Conservation (phyloP, 345 rosid genomes). For the Aquilaria malaccensis region DNA sequence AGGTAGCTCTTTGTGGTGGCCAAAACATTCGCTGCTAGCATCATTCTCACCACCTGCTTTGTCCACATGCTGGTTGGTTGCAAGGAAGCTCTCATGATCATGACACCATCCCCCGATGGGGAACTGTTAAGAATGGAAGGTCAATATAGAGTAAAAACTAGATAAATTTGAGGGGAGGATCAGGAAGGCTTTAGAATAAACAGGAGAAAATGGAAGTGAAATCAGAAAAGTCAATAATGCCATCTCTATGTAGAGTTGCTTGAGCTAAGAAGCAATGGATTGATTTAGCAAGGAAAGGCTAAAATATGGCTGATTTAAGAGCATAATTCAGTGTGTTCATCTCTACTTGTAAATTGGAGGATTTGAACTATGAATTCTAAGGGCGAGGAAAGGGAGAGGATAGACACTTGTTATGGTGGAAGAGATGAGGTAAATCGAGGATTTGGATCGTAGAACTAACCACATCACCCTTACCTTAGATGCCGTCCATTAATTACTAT, state of each 20-base stretch:
- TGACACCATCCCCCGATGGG: slow-evolving; percentile 54
- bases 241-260: slow-evolving; percentile 26
- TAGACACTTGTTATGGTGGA: slow-evolving; percentile 27
- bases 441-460: too few species aligned
- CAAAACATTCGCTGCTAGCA: slow-evolving; percentile 90
- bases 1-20: slow-evolving; percentile 63
- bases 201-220: slow-evolving; percentile 59
- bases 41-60: slow-evolving; percentile 88
- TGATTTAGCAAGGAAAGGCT: slow-evolving; percentile 53
- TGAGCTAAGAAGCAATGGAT: slow-evolving; percentile 35
- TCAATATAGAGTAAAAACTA: slow-evolving; percentile 67
- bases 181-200: slow-evolving; percentile 32
- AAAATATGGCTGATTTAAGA: slow-evolving; percentile 22
- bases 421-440: slow-evolving; percentile 7
- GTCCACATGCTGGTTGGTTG: slow-evolving; percentile 85
- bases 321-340: slow-evolving; percentile 22
- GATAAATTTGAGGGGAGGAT: slow-evolving; percentile 55
- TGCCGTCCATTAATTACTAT: too few species aligned
- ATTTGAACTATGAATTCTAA: slow-evolving; percentile 5
- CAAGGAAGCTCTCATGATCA: slow-evolving; percentile 41
- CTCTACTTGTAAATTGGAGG: slow-evolving; percentile 4
- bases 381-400: background rate
- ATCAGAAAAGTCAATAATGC: slow-evolving; percentile 51
- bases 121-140: slow-evolving; percentile 33
- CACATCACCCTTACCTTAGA: too few species aligned